phyloP scores from a whole-genome alignment of 768 basidiomycete species.

The Mycena leptocephala region DNA sequence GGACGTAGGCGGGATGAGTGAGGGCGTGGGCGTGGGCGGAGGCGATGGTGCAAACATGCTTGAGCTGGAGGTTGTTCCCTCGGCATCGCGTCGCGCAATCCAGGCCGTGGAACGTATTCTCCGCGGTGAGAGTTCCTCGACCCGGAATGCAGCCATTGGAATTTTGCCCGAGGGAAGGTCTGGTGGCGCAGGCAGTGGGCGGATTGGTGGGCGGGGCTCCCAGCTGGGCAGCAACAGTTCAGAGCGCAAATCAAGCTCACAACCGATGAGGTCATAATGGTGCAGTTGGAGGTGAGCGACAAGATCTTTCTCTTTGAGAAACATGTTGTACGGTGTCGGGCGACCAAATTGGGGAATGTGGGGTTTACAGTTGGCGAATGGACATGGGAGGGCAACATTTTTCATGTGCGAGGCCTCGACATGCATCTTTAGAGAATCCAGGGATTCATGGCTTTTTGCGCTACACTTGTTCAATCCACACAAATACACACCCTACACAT shows the following conservation, averaged over 20 bases:
- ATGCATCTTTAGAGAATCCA: slow-evolving; percentile 8
- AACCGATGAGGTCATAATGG: slow-evolving; percentile 19
- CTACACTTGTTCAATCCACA: slow-evolving; percentile 28
- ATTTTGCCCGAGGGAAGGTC: slow-evolving; percentile 17
- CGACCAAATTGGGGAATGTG: slow-evolving; percentile 7
- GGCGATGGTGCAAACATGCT: background rate
- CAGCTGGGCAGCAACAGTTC: slow-evolving; percentile 16
- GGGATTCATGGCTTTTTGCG: background rate
- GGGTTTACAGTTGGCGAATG: slow-evolving; percentile 25
- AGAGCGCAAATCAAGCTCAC: slow-evolving; percentile 8
- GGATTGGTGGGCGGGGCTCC: slow-evolving; percentile 22
- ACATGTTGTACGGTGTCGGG: background rate
- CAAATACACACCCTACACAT: background rate
- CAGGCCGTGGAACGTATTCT: background rate
- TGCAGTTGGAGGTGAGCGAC: slow-evolving; percentile 5
- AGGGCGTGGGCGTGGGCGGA: background rate
- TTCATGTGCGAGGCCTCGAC: slow-evolving; percentile 34
- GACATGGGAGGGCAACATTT: slow-evolving; percentile 22
- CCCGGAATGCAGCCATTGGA: background rate
- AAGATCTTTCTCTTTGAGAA: slow-evolving; percentile 26
- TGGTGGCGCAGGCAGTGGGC: slow-evolving; percentile 17
- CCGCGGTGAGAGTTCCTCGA: background rate
- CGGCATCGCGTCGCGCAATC: background rate
- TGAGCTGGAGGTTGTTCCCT: background rate
- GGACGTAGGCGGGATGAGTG: background rate